Evolutionary conservation across 352 stramenopile genomes (phyloP).

Genomic region (Pythium biforme): DNA sequence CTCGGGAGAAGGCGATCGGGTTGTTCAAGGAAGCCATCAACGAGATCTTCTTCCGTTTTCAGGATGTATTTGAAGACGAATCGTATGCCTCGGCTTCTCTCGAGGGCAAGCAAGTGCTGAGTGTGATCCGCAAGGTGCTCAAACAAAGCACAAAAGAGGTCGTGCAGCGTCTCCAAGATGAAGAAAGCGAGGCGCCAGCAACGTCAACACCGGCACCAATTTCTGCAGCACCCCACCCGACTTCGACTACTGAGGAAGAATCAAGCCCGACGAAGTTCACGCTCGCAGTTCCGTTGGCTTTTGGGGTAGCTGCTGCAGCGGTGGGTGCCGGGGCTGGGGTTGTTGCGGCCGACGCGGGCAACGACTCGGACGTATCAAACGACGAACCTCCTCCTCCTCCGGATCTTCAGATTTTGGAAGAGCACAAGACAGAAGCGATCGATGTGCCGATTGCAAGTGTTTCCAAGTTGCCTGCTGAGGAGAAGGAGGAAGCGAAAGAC

Average conservation of each 20-base stretch:
- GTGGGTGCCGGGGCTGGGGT: conserved; percentile 7
- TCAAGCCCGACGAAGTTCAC: conserved; percentile 3
- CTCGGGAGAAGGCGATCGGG: conserved; percentile 42
- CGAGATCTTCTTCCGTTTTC: conserved; percentile 82
- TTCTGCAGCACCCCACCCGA: neutral
- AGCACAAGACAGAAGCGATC: no score
- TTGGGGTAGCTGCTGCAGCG: conserved; percentile 10
- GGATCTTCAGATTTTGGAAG: conserved; percentile 7
- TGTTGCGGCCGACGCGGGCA: neutral
- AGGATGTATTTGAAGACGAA: conserved; percentile 74
- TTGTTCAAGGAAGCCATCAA: conserved; percentile 80
- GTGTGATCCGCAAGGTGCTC: conserved; percentile 72
- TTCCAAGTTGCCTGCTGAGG: neutral
- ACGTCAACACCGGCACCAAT: neutral
- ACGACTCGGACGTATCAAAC: conserved; percentile 13
- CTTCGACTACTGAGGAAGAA: neutral
- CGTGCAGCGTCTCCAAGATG: conserved; percentile 47
- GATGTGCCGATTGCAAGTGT: neutral
- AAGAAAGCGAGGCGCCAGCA: neutral
- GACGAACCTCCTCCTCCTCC: conserved; percentile 27
- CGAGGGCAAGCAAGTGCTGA: conserved; percentile 70
- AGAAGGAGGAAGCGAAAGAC: conserved; percentile 1
- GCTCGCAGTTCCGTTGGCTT: conserved; percentile 6
- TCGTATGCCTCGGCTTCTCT: conserved; percentile 35
- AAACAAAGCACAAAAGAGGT: conserved; percentile 79